These are phyloP conservation scores for Tetracladium maxilliforme DNA, from an alignment of 2,329 filamentous ascomycete genomes.

Conservation along the genomic window DNA sequence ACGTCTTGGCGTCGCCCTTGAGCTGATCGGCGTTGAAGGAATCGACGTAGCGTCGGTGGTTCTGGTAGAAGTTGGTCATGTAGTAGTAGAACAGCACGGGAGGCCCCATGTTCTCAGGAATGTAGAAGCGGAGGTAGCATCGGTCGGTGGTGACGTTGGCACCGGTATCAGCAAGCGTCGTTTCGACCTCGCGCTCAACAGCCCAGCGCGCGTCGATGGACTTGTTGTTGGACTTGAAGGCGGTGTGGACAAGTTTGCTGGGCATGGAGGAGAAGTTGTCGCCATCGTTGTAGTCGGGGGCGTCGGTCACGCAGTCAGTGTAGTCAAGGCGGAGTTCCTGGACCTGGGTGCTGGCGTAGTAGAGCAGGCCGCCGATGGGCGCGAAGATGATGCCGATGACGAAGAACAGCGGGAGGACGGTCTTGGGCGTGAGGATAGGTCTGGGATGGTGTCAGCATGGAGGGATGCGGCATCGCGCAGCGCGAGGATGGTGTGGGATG, in stretches of 20 bases:
- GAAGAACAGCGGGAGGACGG: constrained; percentile 83
- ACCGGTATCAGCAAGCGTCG: constrained; percentile 20
- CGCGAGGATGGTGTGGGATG: constrained; percentile 2
- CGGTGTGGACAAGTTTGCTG: constrained; percentile 39
- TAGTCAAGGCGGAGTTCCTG: constrained; percentile 90
- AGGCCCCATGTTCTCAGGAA: constrained; percentile 64
- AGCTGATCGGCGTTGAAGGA: constrained; percentile 77
- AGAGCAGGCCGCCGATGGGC: constrained; percentile 72
- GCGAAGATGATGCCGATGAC: constrained; percentile 83
- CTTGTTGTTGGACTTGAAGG: constrained; percentile 49
- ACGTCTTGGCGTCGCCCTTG: constrained; percentile 51
- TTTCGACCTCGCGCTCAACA: constrained; percentile 16
- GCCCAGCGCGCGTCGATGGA: constrained; percentile 12
- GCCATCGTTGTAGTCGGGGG: constrained; percentile 25
- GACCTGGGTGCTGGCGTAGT: constrained; percentile 82
- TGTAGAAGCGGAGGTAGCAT: constrained; percentile 66
- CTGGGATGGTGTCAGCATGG: constrained; percentile 43
- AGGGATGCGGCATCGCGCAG: constrained; percentile 8
- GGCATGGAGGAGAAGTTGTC: constrained; percentile 38
- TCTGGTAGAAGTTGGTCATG: constrained; percentile 97
- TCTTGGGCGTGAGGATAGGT: constrained; percentile 91
- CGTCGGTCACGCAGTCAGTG: constrained; percentile 53
- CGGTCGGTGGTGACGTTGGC: constrained; percentile 15
- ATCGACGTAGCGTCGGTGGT: constrained; percentile 90
- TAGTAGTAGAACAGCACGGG: constrained; percentile 91